Evolutionary conservation across 2,329 filamentous ascomycete species (phyloP), one percentile per base, ranked within the genome.

Genomic region (Trichoderma atrobrunneum): DNA sequence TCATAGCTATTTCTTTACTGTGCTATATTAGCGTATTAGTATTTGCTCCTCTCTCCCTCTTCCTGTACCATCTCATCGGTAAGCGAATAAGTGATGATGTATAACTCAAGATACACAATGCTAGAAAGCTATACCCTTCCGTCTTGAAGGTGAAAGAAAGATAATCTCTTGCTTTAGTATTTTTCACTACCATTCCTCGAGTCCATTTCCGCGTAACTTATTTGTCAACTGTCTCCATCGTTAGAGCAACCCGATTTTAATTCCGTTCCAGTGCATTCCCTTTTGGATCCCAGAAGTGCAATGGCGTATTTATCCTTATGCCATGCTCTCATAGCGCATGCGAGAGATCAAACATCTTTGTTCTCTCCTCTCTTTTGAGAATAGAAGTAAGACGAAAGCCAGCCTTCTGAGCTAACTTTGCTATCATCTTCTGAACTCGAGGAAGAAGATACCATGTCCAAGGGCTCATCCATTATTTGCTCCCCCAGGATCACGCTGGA

Each of bases 191-290:
- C 11, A 48, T 18, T 8, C n/a, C n/a, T 5, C 7, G 4, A 21
- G 3, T 3, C n/a, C n/a, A 24, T 51, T 14, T 51, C 3, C n/a
- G 0, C 10, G 1, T 24, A 12, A 0, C 7, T 7, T 2, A 7
- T 12, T 0, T 51, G 2, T 6, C 18, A 0, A 51, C 43, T 6
- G 0, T 24, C n/a, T 21, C 0, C n/a, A 51, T 6, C n/a, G 3
- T 3, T 12, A 21, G 8, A 48, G 39, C 16, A 43, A n/a, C 3
- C 16, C 3, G 8, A 0, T 43, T 0, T 10, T 2, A n/a, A 10
- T 43, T 18, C 4, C 5, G 18, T 43, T 43, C 39, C 7, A 1
- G 18, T n/a, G n/a, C 18, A n/a, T 39, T 4, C 2, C 3, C 18
- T 7, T 43, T 10, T n/a, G n/a, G 39, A 10, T 43, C 7, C 18